Evolutionary conservation across 1,284 basidiomycete species (phyloP).

Genomic region (Lentinus polychrous): DNA sequence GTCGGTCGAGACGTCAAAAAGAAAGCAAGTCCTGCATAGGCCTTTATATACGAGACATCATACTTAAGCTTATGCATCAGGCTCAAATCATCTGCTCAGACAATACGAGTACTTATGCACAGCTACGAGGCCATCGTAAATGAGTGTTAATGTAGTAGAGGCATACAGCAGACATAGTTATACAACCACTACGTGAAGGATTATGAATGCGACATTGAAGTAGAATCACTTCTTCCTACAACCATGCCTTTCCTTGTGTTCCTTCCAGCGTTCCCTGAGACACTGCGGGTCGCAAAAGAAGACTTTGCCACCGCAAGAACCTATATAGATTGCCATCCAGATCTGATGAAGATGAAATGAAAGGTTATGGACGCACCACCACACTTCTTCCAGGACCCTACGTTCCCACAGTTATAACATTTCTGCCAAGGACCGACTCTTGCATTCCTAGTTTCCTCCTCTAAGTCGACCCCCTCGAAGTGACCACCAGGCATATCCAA

Average conservation of each 20-base stretch:
- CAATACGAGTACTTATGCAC: too few species aligned
- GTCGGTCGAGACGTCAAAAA: too few species aligned
- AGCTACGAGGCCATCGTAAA: too few species aligned
- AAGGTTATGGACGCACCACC: conserved; percentile 22
- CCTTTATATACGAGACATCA: too few species aligned
- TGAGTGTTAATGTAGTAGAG: too few species aligned
- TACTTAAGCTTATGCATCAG: too few species aligned
- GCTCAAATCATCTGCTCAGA: too few species aligned
- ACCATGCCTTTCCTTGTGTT: conserved; percentile 22
- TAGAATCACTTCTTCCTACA: conserved; percentile 14
- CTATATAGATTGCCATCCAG: conserved; percentile 8
- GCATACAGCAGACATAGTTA: too few species aligned
- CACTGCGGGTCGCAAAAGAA: conserved; percentile 25
- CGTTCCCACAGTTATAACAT: conserved; percentile 33
- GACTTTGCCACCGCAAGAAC: conserved; percentile 20
- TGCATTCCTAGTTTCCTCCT: conserved; percentile 31
- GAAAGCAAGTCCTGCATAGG: too few species aligned
- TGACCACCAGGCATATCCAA: conserved; percentile 30
- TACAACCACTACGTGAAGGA: too few species aligned
- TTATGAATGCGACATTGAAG: too few species aligned
- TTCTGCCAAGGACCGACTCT: conserved; percentile 34
- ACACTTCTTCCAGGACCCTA: conserved; percentile 34
- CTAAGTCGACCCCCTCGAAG: conserved; percentile 29
- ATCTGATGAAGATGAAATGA: neutral
- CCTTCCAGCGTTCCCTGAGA: conserved; percentile 24